These are phyloP conservation scores for Sporothrix globosa DNA, from an alignment of 2,329 filamentous ascomycete species.

Conservation along the genomic window DNA sequence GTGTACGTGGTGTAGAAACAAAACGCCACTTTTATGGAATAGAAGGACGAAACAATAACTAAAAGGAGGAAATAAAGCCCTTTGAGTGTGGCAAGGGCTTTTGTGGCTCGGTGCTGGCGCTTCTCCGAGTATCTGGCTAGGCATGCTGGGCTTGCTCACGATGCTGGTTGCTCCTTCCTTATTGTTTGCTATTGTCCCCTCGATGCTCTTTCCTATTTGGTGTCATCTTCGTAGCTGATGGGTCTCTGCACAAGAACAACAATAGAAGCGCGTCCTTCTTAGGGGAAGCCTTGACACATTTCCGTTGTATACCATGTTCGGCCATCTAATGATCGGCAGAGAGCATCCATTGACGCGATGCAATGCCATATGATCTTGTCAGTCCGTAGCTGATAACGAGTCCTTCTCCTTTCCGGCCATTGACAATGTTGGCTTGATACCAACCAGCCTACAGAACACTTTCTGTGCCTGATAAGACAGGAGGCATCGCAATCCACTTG, in stretches of 20 bases:
- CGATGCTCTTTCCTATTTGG: conserved; percentile 8
- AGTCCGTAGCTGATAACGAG: background rate
- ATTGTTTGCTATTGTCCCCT: background rate
- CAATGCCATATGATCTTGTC: background rate
- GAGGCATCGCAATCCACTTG: background rate
- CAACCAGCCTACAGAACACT: background rate
- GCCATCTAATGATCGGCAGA: background rate
- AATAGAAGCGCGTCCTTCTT: background rate
- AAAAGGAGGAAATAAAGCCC: background rate
- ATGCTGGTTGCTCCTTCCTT: conserved; percentile 27
- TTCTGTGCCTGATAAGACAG: background rate
- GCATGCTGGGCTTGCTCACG: conserved; percentile 4
- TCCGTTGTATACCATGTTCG: background rate
- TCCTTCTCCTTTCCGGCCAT: background rate
- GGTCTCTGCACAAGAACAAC: background rate
- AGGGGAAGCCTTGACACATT: background rate
- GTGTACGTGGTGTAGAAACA: conserved; percentile 21
- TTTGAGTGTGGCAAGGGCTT: background rate
- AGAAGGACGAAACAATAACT: background rate
- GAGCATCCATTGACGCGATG: background rate
- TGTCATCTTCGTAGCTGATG: background rate
- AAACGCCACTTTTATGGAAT: conserved; percentile 24
- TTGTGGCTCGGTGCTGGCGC: background rate
- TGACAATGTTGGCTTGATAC: background rate
- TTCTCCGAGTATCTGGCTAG: background rate